A percentile compares a stretch with the other conserved stretches of the same genome.
phyloP scores from a whole-genome alignment of 768 basidiomycete genomes.

The Serendipita sp. region DNA sequence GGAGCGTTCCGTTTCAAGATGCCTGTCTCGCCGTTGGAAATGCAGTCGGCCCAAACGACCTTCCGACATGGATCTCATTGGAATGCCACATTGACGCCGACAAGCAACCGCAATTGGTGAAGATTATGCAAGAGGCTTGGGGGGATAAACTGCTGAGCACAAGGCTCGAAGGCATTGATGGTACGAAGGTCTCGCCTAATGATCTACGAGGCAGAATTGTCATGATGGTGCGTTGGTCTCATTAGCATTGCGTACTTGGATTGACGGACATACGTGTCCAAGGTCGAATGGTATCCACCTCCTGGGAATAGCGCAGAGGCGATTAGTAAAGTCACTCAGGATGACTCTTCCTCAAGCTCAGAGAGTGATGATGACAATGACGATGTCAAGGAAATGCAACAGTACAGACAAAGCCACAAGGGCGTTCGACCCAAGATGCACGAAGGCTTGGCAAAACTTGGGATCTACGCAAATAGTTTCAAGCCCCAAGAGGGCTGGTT shows the following conservation, averaged over 20 bases:
- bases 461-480: slow-evolving; percentile 47
- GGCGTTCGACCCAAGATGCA: slow-evolving; percentile 25
- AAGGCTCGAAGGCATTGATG: slow-evolving; percentile 24
- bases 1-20: too few species aligned
- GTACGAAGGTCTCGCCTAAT: slow-evolving; percentile 27
- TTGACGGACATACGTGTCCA: not conserved
- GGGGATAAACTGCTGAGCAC: slow-evolving; percentile 34
- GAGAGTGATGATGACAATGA: slow-evolving; percentile 6
- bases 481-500: slow-evolving; percentile 43
- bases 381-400: slow-evolving; percentile 5
- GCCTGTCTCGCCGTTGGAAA: slow-evolving; percentile 40
- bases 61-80: slow-evolving; percentile 45
- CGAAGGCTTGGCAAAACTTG: slow-evolving; percentile 37
- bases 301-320: not conserved
- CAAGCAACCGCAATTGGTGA: slow-evolving; percentile 38
- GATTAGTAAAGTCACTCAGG: slow-evolving; percentile 26
- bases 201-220: slow-evolving; percentile 39
- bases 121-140: slow-evolving; percentile 35
- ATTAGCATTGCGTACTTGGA: not conserved
- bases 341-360: slow-evolving; percentile 31
- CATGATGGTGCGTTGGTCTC: slow-evolving; percentile 32
- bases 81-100: slow-evolving; percentile 44
- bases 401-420: slow-evolving; percentile 7
- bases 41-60: slow-evolving; percentile 24
- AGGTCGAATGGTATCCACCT: slow-evolving; percentile 15